Percentiles rank a stretch among this genome's conserved stretches.
Conservation (phyloP, 2,329 filamentous ascomycete species). For the Beauveria rudraprayagi region DNA sequence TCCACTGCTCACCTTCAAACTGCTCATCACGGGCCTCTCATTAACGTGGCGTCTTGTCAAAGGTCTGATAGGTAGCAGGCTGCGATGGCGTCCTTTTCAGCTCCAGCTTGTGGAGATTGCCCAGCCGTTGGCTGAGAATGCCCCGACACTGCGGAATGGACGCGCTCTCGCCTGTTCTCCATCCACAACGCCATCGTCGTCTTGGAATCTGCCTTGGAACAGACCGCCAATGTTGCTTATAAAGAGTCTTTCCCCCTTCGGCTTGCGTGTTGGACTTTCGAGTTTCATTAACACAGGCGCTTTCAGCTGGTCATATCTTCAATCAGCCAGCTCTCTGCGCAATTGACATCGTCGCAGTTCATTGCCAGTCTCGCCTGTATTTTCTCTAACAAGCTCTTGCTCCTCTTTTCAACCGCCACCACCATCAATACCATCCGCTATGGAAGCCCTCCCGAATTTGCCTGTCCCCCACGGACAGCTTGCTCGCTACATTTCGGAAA, state of each 20-base stretch:
- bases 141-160: background rate
- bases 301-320: background rate
- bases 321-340: background rate
- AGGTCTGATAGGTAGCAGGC: constrained; percentile 1
- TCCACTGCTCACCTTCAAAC: background rate
- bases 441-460: constrained; percentile 34
- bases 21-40: background rate
- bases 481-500: constrained; percentile 44
- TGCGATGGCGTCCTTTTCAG: constrained; percentile 4
- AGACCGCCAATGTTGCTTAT: background rate
- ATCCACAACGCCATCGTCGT: background rate
- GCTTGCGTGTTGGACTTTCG: background rate
- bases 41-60: background rate
- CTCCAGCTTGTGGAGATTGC: constrained; percentile 2
- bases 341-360: background rate
- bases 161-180: background rate
- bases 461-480: constrained; percentile 39
- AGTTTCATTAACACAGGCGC: background rate
- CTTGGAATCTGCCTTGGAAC: background rate
- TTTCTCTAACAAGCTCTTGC: background rate
- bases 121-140: background rate
- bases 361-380: background rate
- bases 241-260: background rate
- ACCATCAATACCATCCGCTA: constrained; percentile 11
- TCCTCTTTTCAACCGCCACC: background rate